These are phyloP conservation scores for Tricholomella constricta DNA, from an alignment of 768 basidiomycete genomes.

Conservation along the genomic window DNA sequence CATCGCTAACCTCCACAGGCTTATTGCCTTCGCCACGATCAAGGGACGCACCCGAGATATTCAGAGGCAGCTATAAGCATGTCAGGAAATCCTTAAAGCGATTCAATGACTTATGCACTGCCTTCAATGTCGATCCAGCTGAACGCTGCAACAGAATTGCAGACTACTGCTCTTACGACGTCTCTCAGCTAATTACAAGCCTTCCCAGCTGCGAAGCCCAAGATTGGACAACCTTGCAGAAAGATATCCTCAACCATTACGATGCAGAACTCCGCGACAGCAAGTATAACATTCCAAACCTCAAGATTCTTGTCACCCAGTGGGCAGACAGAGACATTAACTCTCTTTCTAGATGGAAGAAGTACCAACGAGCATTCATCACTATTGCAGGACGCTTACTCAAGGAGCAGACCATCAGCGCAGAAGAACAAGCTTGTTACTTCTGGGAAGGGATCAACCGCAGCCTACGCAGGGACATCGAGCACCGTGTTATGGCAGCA, in stretches of 20 bases:
- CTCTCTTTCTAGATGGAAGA: not conserved
- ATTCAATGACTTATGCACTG: not conserved
- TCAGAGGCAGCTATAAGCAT: not conserved
- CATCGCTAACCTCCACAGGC: not conserved
- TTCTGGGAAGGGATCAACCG: constrained; percentile 1
- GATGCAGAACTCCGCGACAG: not conserved
- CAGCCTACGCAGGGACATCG: not conserved
- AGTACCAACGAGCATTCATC: not conserved
- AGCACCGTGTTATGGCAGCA: not conserved
- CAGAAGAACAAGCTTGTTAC: not conserved
- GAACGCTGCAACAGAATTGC: not conserved
- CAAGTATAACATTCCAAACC: not conserved
- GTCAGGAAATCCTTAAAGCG: not conserved
- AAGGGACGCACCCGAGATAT: not conserved
- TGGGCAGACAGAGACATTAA: not conserved
- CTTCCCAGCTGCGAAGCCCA: not conserved
- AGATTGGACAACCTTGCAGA: not conserved
- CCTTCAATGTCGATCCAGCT: not conserved
- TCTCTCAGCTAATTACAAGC: not conserved
- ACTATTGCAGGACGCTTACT: not conserved
- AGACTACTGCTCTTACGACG: not conserved
- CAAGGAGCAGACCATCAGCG: not conserved
- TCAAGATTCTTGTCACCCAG: not conserved
- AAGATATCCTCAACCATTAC: not conserved
- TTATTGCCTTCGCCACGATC: not conserved